Evolutionary conservation across 1,284 basidiomycete genomes (phyloP).

Genomic region (Fomitopsis palustris): DNA sequence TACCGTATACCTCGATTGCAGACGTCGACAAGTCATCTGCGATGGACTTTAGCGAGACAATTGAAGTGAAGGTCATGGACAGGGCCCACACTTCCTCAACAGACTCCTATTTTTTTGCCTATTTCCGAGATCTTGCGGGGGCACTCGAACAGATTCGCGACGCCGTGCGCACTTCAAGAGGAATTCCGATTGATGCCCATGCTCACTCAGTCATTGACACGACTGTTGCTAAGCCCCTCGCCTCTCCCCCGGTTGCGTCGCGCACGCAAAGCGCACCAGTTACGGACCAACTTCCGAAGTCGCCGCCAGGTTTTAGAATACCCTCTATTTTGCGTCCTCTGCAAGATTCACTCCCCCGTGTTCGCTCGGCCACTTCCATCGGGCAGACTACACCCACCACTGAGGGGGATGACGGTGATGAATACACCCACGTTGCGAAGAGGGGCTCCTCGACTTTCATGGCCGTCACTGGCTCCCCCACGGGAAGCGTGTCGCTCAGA

Average conservation of each 20-base stretch:
- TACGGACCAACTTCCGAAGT: slow-evolving; percentile 10
- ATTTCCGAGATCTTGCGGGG: slow-evolving; percentile 76
- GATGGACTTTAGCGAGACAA: slow-evolving; percentile 92
- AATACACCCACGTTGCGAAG: slow-evolving; percentile 67
- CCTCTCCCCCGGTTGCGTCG: slow-evolving; percentile 29
- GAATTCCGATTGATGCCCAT: slow-evolving; percentile 34
- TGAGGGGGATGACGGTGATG: slow-evolving; percentile 46
- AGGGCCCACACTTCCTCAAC: slow-evolving; percentile 72
- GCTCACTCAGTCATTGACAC: slow-evolving; percentile 62
- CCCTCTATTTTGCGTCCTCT: slow-evolving; percentile 62
- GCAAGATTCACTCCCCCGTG: slow-evolving; percentile 45
- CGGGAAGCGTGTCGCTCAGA: slow-evolving; percentile 14
- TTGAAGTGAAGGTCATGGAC: slow-evolving; percentile 90
- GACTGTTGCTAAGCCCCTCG: slow-evolving; percentile 45
- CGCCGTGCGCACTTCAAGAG: slow-evolving; percentile 58
- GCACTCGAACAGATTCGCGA: slow-evolving; percentile 80
- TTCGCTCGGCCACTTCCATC: slow-evolving; percentile 16
- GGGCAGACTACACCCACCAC: slow-evolving; percentile 18
- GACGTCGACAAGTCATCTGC: slow-evolving; percentile 87
- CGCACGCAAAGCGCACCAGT: slow-evolving; percentile 32
- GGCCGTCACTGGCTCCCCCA: slow-evolving; percentile 45
- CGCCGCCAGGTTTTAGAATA: slow-evolving; percentile 49
- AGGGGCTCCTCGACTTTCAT: slow-evolving; percentile 55
- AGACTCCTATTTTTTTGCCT: slow-evolving; percentile 93
- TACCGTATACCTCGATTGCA: slow-evolving; percentile 86